Base-by-base conservation (phyloP, 2,329 filamentous ascomycete species). In the Aureobasidium mangrovei region DNA sequence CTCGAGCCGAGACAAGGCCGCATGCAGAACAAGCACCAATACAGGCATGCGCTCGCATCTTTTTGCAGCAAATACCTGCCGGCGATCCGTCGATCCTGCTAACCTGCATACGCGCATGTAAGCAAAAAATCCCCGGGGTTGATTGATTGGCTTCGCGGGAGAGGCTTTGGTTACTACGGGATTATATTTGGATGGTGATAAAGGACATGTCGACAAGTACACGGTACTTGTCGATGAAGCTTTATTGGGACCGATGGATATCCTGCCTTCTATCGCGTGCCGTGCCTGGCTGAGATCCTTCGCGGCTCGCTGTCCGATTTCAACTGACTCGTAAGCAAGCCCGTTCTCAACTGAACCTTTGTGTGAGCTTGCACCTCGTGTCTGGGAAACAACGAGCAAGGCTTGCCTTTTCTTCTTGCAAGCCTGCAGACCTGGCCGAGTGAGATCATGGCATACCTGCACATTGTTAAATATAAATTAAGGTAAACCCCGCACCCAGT, bases 81-180 rank as follows among this genome's bases (percentile, higher is more conserved):
- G 47, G 29, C 42, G 47, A 51, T 51, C 47, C 38, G 38, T 42
- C 47, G 47, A 51, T 51, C 47, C 47, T 51, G 31, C 47, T 24
- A 51, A 41, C 38, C 29, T 35, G 39, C 38, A 42, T 33, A 28
- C 32, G 40, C 32, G 40, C 40, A 35, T 36, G 49, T 53, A 27
- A 53, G 49, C 49, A 38, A 26, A 12, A 53, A 53, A n/a, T 53
- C 32, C 38, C 49, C 49, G 49, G 36, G 10, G 7, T 3, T 24
- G 49, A 8, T 28, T 44, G 28, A 53, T 53, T 53, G 49, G 49
- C 10, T n/a, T 51, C n/a, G 28, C 9, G 27, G 47, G 6, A 38
- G 7, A 18, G 26, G 31, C 24, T 8, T 26, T 38, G 10, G 12
- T 29, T 12, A 10, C 24, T 24, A 2, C 24, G n/a, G 6, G n/a